phyloP scores from a whole-genome alignment of 1,284 basidiomycete species.

The Gastroboletus turbinatus region DNA sequence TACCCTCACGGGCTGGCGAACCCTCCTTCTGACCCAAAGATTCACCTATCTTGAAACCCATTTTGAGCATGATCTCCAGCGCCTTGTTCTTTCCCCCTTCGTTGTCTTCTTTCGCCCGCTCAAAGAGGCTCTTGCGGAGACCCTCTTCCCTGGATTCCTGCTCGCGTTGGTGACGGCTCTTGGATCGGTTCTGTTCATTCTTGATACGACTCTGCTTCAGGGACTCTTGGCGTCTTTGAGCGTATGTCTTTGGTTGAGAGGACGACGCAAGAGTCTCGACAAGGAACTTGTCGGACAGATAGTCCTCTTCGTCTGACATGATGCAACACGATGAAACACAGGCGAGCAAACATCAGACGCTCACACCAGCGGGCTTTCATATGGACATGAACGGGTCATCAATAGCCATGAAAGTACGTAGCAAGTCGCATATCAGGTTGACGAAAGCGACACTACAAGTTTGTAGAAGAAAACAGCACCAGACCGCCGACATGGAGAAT shows the following conservation, averaged over 20 bases:
- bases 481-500: slow-evolving; percentile 41
- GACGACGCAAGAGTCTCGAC: slow-evolving; percentile 36
- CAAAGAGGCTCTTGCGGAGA: slow-evolving; percentile 74
- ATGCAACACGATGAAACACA: slow-evolving; percentile 7
- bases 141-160: slow-evolving; percentile 76
- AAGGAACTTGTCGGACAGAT: slow-evolving; percentile 83
- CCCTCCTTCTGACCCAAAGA: slow-evolving; percentile 53
- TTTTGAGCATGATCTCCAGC: slow-evolving; percentile 84
- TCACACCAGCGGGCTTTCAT: neutral
- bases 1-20: slow-evolving; percentile 8
- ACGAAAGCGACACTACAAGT: slow-evolving; percentile 41
- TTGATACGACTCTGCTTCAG: slow-evolving; percentile 53
- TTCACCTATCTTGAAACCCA: slow-evolving; percentile 84
- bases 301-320: slow-evolving; percentile 68
- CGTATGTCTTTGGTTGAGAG: slow-evolving; percentile 56
- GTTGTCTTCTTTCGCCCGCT: slow-evolving; percentile 67
- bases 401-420: slow-evolving; percentile 35
- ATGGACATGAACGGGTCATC: slow-evolving; percentile 27
- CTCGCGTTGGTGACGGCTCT: slow-evolving; percentile 66
- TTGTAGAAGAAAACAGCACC: slow-evolving; percentile 46
- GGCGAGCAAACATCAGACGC: slow-evolving; percentile 22
- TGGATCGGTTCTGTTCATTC: slow-evolving; percentile 63
- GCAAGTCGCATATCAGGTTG: slow-evolving; percentile 35
- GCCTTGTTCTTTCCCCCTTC: slow-evolving; percentile 61
- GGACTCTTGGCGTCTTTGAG: slow-evolving; percentile 64